Evolutionary conservation across 202 grass and related monocot genomes (phyloP).

Genomic region (Zoysia matrella): DNA sequence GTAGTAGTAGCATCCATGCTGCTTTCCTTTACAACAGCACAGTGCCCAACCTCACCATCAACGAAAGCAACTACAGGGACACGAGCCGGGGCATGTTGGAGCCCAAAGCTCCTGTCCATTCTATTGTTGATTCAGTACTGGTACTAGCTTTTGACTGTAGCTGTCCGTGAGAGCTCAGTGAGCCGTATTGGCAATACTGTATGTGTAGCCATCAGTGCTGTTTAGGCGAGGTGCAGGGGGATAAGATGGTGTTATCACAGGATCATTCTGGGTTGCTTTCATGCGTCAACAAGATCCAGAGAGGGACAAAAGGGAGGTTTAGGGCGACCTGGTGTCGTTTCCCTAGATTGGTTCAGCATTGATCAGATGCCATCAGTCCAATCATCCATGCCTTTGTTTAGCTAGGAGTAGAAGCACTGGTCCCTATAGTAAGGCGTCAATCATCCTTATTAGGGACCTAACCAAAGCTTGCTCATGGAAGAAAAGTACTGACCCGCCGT

Average conservation of each 20-base stretch:
- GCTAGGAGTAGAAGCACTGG: background rate
- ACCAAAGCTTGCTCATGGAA: background rate
- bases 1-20: no score
- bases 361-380: constrained; percentile 42
- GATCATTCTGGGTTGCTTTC: constrained; percentile 41
- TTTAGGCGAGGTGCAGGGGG: constrained; percentile 24
- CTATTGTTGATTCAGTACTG: constrained; percentile 40
- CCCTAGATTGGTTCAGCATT: constrained; percentile 36
- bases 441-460: background rate
- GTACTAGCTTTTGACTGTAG: constrained; percentile 46
- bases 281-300: constrained; percentile 1
- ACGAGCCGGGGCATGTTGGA: constrained; percentile 17
- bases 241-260: constrained; percentile 22
- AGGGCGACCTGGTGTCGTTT: constrained; percentile 38
- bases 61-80: no score
- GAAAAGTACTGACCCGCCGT: background rate
- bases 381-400: constrained; percentile 33
- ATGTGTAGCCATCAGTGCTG: background rate
- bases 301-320: constrained; percentile 42
- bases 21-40: no score
- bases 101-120: constrained; percentile 43
- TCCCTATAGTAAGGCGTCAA: background rate
- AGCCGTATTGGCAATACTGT: constrained; percentile 13
- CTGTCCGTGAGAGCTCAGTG: constrained; percentile 54
- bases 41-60: no score